A percentile compares a stretch with the other conserved stretches of the same genome.
These are phyloP conservation scores for Verticillium zaregamsianum DNA, from an alignment of 2,329 filamentous ascomycete genomes.

Conservation along the genomic window DNA sequence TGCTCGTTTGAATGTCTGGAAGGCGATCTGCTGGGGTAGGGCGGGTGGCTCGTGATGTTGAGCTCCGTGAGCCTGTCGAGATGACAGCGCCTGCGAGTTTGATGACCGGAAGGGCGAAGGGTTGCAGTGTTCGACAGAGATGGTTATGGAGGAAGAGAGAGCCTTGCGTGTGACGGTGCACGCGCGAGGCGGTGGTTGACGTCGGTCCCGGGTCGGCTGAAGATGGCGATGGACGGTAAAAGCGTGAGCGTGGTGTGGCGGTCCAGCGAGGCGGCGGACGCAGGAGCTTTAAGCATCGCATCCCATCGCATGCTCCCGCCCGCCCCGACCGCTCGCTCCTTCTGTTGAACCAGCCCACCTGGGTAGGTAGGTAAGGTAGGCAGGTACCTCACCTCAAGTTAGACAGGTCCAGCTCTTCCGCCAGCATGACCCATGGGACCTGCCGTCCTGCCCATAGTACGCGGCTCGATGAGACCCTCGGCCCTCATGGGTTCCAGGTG, in stretches of 20 bases:
- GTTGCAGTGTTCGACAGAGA: too few relatives aligned
- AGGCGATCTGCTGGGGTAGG: too few relatives aligned
- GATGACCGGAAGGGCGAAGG: too few relatives aligned
- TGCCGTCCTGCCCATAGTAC: background rate
- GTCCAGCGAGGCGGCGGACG: background rate
- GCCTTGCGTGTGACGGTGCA: too few relatives aligned
- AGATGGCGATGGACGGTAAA: background rate
- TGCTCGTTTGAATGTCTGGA: too few relatives aligned
- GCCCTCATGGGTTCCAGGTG: background rate
- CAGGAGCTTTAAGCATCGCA: background rate
- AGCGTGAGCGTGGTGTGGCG: background rate
- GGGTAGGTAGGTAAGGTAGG: too few relatives aligned
- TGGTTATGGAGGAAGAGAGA: too few relatives aligned
- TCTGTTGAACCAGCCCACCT: background rate
- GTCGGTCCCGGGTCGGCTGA: background rate
- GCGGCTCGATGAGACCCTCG: background rate
- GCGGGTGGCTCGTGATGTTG: too few relatives aligned
- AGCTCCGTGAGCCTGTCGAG: too few relatives aligned
- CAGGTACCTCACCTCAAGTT: background rate
- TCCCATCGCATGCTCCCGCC: background rate
- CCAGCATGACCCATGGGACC: background rate
- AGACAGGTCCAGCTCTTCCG: background rate
- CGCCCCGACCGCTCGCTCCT: background rate
- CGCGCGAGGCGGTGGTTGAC: background rate
- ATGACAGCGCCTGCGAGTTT: too few relatives aligned